These are phyloP conservation scores for Xylaria sp. DNA, from an alignment of 2,329 filamentous ascomycete genomes.

Conservation along the genomic window DNA sequence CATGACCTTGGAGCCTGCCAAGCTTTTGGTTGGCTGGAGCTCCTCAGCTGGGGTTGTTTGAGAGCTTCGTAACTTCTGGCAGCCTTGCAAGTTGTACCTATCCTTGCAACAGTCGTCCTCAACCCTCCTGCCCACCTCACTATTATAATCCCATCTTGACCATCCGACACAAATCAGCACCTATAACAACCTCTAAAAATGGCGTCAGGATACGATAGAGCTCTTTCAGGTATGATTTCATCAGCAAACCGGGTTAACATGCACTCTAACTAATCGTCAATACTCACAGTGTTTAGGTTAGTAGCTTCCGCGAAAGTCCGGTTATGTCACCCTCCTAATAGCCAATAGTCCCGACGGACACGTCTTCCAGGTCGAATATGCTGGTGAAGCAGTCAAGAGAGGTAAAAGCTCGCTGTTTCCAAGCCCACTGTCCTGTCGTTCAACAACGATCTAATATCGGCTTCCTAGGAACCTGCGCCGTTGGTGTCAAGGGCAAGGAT, in stretches of 20 bases:
- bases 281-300: conserved; percentile 82
- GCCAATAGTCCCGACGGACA: conserved; percentile 91
- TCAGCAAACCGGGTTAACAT: conserved; percentile 46
- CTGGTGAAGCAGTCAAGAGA: conserved; percentile 97
- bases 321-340: conserved; percentile 56
- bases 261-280: conserved; percentile 56
- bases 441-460: conserved; percentile 32
- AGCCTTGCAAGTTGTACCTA: conserved; percentile 43
- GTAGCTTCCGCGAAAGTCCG: conserved; percentile 44
- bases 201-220: conserved; percentile 98
- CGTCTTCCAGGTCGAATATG: conserved; percentile 99
- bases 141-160: conserved; percentile 12
- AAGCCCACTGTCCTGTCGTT: conserved; percentile 9
- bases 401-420: conserved; percentile 63
- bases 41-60: conserved; percentile 32
- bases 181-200: conserved; percentile 56
- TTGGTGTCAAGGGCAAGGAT: conserved; percentile 94
- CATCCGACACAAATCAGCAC: conserved; percentile 28
- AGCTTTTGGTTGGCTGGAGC: conserved; percentile 35
- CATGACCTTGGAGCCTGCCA: conserved; percentile 26
- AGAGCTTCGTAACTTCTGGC: conserved; percentile 48
- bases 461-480: conserved; percentile 86
- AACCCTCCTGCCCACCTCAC: conserved; percentile 28
- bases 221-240: conserved; percentile 85
- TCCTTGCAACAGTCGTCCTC: conserved; percentile 26